Conservation (phyloP, 768 basidiomycete species). For the Cubamyces sp. region DNA sequence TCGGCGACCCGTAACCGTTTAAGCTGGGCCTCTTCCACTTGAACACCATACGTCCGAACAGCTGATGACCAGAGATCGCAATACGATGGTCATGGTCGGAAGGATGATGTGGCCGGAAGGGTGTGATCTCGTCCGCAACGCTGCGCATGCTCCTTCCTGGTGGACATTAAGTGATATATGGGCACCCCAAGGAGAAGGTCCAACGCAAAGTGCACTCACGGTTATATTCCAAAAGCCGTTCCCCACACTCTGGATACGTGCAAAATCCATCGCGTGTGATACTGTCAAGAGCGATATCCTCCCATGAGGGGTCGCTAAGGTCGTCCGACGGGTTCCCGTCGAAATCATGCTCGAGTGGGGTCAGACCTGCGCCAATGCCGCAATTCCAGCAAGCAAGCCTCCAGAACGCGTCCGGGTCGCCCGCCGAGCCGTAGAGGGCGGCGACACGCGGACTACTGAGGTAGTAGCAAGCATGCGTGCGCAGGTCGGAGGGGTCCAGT, state of each 20-base stretch:
- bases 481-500: background rate
- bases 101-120: background rate
- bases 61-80: background rate
- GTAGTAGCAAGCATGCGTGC: slow-evolving; percentile 17
- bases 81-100: background rate
- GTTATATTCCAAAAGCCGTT: slow-evolving; percentile 9
- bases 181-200: background rate
- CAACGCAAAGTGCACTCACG: slow-evolving; percentile 1
- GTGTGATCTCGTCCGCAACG: background rate
- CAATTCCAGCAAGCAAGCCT: slow-evolving; percentile 1
- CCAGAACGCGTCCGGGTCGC: background rate
- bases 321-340: background rate
- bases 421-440: background rate
- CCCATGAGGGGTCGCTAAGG: background rate
- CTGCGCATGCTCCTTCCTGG: slow-evolving; percentile 2
- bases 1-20: background rate
- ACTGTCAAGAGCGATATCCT: slow-evolving; percentile 4
- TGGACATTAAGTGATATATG: background rate
- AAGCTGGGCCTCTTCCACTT: background rate
- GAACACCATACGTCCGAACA: background rate
- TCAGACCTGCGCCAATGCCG: slow-evolving; percentile 14
- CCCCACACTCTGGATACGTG: slow-evolving; percentile 17
- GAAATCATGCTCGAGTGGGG: background rate
- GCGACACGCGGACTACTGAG: slow-evolving; percentile 7
- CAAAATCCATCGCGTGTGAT: slow-evolving; percentile 17